phyloP scores from a whole-genome alignment of 768 basidiomycete genomes.

The Boletus fagicola region DNA sequence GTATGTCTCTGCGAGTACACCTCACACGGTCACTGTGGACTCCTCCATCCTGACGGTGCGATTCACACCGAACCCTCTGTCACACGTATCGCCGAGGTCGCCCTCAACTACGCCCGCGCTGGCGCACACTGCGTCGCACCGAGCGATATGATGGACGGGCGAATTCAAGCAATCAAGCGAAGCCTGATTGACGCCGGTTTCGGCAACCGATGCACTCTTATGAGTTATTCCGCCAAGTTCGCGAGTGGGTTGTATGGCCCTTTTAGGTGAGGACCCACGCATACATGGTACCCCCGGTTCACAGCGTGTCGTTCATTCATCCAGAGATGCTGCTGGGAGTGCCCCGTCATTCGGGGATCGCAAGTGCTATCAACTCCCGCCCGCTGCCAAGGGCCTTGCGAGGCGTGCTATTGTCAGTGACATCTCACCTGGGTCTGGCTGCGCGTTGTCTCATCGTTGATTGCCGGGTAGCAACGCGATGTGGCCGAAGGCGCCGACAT shows the following conservation, averaged over 20 bases:
- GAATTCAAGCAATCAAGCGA: slow-evolving; percentile 86
- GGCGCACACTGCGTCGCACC: slow-evolving; percentile 99
- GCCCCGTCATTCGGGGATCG: slow-evolving; percentile 93
- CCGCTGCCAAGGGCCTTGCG: slow-evolving; percentile 83
- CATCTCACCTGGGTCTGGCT: background rate
- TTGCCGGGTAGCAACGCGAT: slow-evolving; percentile 70
- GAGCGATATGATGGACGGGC: slow-evolving; percentile 99
- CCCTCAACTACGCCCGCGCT: slow-evolving; percentile 86
- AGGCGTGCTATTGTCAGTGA: slow-evolving; percentile 83
- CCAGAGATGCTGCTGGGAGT: slow-evolving; percentile 95
- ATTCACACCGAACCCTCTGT: slow-evolving; percentile 80
- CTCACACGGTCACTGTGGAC: slow-evolving; percentile 94
- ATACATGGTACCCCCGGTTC: background rate
- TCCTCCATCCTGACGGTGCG: slow-evolving; percentile 68
- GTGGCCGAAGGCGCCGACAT: slow-evolving; percentile 91
- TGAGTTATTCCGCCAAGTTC: slow-evolving; percentile 98
- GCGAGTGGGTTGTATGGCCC: slow-evolving; percentile 94
- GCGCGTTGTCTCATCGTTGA: background rate
- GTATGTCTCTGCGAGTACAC: slow-evolving; percentile 99
- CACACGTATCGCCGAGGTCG: slow-evolving; percentile 87
- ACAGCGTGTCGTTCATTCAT: background rate
- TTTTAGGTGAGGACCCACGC: slow-evolving; percentile 62
- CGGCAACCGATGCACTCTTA: slow-evolving; percentile 87
- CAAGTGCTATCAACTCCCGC: slow-evolving; percentile 98
- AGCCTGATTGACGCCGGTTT: slow-evolving; percentile 78